phyloP scores from a whole-genome alignment of 2,329 filamentous ascomycete species.

The Cercospora zeae-maydis region DNA sequence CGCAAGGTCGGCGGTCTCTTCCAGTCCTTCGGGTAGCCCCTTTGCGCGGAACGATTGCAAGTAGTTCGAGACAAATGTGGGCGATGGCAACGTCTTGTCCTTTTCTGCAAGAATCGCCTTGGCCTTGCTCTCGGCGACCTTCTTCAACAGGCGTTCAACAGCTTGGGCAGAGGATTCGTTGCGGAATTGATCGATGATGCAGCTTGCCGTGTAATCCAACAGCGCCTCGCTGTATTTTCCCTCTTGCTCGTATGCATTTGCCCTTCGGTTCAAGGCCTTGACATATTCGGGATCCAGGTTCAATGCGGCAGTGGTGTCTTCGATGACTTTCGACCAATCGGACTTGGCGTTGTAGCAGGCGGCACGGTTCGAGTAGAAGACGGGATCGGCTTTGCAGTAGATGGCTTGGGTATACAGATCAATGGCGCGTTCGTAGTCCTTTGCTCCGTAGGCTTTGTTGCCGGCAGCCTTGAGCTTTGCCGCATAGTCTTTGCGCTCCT shows the following conservation, averaged over 20 bases:
- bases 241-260: conserved; percentile 93
- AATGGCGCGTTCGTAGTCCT: conserved; percentile 91
- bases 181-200: conserved; percentile 96
- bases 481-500: conserved; percentile 82
- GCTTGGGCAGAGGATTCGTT: conserved; percentile 84
- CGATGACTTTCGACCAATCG: conserved; percentile 93
- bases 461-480: conserved; percentile 90
- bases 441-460: conserved; percentile 92
- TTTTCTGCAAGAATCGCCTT: conserved; percentile 80
- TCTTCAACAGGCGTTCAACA: conserved; percentile 91
- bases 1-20: conserved; percentile 72
- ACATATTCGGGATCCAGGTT: conserved; percentile 92
- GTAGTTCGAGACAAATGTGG: conserved; percentile 97
- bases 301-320: conserved; percentile 93
- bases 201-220: conserved; percentile 96
- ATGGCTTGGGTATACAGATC: conserved; percentile 94
- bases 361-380: conserved; percentile 98
- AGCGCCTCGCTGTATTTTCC: conserved; percentile 89
- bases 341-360: conserved; percentile 93
- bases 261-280: conserved; percentile 94
- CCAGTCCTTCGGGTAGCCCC: conserved; percentile 73
- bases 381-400: conserved; percentile 91
- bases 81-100: conserved; percentile 82
- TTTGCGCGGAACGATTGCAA: conserved; percentile 94
- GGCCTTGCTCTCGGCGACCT: conserved; percentile 91